These are phyloP conservation scores for Kingdonia uniflora DNA, from an alignment of 164 flowering plant species.

Conservation along the genomic window DNA sequence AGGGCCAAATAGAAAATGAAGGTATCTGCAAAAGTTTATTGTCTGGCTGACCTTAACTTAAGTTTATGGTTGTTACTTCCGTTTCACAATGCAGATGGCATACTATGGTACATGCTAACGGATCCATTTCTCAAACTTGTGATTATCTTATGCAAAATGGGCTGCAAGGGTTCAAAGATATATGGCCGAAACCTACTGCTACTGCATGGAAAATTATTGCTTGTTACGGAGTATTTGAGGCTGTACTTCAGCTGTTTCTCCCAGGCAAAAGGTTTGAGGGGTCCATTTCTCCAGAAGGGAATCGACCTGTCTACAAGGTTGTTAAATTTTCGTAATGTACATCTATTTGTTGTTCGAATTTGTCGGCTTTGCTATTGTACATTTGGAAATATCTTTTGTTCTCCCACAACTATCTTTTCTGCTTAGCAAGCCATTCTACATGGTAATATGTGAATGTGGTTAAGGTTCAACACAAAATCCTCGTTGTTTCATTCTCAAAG, in stretches of 20 bases:
- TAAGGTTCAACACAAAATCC: no score
- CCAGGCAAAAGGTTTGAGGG: conserved; percentile 95
- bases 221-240: conserved; percentile 82
- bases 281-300: conserved; percentile 78
- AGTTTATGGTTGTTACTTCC: conserved; percentile 6
- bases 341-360: background rate
- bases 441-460: no score
- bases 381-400: no score
- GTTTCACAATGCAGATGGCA: conserved; percentile 99
- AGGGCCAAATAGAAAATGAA: no score
- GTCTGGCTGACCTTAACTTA: no score
- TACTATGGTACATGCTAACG: conserved; percentile 95
- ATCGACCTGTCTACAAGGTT: conserved; percentile 91
- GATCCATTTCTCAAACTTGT: conserved; percentile 58
- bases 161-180: conserved; percentile 48
- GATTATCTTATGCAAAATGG: conserved; percentile 53
- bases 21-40: no score
- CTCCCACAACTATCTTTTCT: no score
- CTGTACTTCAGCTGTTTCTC: conserved; percentile 71
- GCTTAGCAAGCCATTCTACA: no score
- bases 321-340: background rate
- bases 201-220: conserved; percentile 79
- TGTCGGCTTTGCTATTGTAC: no score
- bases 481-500: no score
- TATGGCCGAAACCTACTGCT: conserved; percentile 85